A percentile compares a stretch with the other conserved stretches of the same genome.
Evolutionary conservation across 192 early-diverging fungal genomes (phyloP).

Genomic region (Funneliformis geosporum): DNA sequence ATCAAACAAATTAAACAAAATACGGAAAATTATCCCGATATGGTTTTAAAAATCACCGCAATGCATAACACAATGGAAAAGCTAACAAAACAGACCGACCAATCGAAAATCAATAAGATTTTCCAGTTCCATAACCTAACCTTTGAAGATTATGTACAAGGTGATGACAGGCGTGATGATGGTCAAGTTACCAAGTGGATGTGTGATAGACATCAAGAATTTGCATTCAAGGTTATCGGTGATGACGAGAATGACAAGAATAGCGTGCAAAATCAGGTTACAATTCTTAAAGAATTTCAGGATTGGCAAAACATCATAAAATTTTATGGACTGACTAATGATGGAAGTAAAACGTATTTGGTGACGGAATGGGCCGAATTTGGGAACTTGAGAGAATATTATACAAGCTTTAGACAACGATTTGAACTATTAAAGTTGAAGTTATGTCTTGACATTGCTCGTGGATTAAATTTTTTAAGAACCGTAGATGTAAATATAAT

Average conservation of each 20-base stretch:
- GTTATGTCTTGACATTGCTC: slow-evolving; percentile 17
- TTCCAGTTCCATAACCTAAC: not conserved
- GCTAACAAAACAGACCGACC: not conserved
- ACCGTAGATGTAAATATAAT: not conserved
- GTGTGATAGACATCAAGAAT: not conserved
- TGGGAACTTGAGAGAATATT: slow-evolving; percentile 2
- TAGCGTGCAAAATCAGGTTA: not conserved
- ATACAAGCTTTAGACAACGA: not conserved
- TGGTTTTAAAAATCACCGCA: not conserved
- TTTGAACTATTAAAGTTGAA: not conserved
- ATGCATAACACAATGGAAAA: not conserved
- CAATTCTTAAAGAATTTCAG: slow-evolving; percentile 12
- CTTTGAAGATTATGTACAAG: not conserved
- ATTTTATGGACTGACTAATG: slow-evolving; percentile 14
- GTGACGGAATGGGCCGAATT: slow-evolving; percentile 29
- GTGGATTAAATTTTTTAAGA: slow-evolving; percentile 19
- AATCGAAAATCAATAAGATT: not conserved
- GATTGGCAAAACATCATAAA: not conserved
- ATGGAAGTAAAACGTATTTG: not conserved
- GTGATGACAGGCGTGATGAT: too few species aligned
- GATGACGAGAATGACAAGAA: not conserved
- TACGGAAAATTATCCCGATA: not conserved
- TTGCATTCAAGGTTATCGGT: not conserved
- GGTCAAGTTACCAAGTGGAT: not conserved
- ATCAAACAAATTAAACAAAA: too few species aligned